Percentiles rank a stretch among this genome's conserved stretches.
Conservation (phyloP, 2,329 filamentous ascomycete genomes). For the Alternaria atra region DNA sequence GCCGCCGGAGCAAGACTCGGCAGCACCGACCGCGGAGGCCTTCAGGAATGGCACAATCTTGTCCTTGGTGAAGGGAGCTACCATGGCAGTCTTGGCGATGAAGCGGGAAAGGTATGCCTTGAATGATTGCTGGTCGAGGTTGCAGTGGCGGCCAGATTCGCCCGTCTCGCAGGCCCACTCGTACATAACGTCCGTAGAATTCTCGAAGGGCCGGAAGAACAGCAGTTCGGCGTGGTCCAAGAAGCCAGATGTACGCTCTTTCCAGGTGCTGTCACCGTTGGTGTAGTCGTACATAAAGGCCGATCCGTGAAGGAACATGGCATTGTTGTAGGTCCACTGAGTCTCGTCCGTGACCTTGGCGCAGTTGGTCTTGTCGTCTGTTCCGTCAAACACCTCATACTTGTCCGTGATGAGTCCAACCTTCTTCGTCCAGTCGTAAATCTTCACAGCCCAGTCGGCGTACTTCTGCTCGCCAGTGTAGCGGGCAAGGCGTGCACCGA, state of each 20-base stretch:
- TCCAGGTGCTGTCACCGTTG: conserved; percentile 61
- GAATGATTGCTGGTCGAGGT: conserved; percentile 77
- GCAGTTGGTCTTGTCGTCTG: conserved; percentile 62
- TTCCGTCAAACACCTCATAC: conserved; percentile 65
- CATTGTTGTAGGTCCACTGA: conserved; percentile 67
- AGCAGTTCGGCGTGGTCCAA: conserved; percentile 57
- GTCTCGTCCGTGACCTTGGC: conserved; percentile 58
- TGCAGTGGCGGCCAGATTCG: conserved; percentile 61
- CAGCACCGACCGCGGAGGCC: conserved; percentile 55
- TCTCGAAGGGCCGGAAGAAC: conserved; percentile 65
- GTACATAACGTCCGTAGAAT: conserved; percentile 65
- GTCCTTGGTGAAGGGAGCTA: conserved; percentile 55
- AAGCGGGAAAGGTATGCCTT: conserved; percentile 79
- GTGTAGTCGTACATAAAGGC: conserved; percentile 66
- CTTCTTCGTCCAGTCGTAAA: conserved; percentile 66
- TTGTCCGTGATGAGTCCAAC: conserved; percentile 61
- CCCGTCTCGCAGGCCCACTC: conserved; percentile 72
- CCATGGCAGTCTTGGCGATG: conserved; percentile 57
- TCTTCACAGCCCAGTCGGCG: conserved; percentile 69
- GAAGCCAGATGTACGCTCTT: conserved; percentile 66
- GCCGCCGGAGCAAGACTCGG: conserved; percentile 55
- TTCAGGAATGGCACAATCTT: conserved; percentile 51
- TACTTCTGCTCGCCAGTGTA: conserved; percentile 69
- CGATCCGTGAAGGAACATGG: conserved; percentile 64
- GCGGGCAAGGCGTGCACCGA: conserved; percentile 77